phyloP scores from a whole-genome alignment of 2,329 filamentous ascomycete genomes.

The Ophiostoma himal-ulmi region DNA sequence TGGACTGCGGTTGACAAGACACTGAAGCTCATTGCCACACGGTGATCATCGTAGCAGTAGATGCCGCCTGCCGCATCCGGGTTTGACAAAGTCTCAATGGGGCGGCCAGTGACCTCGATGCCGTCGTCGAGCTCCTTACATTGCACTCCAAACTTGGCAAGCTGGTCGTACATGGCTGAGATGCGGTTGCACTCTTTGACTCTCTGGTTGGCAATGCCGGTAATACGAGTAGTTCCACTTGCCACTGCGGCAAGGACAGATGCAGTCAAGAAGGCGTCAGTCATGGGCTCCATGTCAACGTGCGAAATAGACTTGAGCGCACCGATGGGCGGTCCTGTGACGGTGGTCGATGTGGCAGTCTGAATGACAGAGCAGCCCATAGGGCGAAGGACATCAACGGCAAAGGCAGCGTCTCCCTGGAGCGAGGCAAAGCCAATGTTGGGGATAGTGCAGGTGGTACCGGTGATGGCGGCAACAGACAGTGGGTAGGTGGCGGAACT shows the following conservation, averaged over 20 bases:
- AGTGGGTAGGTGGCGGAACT: conserved; percentile 96
- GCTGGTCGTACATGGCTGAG: conserved; percentile 86
- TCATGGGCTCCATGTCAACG: conserved; percentile 99
- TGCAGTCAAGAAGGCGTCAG: conserved; percentile 92
- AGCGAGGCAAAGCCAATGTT: conserved; percentile 91
- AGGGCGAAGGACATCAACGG: conserved; percentile 77
- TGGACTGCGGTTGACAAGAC: conserved; percentile 72
- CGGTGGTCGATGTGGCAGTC: conserved; percentile 78
- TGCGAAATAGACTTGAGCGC: conserved; percentile 67
- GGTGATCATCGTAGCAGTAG: conserved; percentile 94
- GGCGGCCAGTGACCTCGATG: conserved; percentile 63
- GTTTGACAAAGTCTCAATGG: conserved; percentile 43
- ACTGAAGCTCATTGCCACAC: conserved; percentile 97
- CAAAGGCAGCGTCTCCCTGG: conserved; percentile 92
- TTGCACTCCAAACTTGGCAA: conserved; percentile 84
- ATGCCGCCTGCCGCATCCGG: conserved; percentile 56
- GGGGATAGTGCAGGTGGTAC: conserved; percentile 89
- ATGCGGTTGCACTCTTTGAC: conserved; percentile 99
- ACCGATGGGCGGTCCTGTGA: conserved; percentile 77
- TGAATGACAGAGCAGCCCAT: conserved; percentile 94
- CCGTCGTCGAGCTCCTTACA: conserved; percentile 90
- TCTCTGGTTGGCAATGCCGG: conserved; percentile 92
- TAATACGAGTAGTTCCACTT: conserved; percentile 74
- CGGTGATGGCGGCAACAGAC: conserved; percentile 89
- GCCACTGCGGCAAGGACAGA: conserved; percentile 89